phyloP scores from a whole-genome alignment of 176 grass and related monocot species.

The Carex kokanica region DNA sequence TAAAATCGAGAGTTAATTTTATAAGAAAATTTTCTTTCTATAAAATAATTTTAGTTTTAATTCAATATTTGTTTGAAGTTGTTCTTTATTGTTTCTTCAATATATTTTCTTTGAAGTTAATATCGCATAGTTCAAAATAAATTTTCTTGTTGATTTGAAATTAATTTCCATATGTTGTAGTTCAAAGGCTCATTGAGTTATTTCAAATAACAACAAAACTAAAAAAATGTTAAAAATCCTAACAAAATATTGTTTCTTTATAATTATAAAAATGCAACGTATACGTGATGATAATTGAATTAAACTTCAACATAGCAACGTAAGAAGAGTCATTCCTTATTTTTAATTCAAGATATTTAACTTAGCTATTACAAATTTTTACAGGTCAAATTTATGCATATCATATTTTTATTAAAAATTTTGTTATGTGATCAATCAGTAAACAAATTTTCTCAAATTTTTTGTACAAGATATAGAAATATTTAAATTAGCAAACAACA shows the following conservation, averaged over 20 bases:
- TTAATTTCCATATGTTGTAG: not conserved
- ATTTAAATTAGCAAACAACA: not conserved
- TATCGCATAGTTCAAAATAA: not conserved
- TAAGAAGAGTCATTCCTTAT: not conserved
- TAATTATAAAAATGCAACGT: not conserved
- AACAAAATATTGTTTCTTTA: not conserved
- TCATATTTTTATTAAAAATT: not conserved
- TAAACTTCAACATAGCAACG: not conserved
- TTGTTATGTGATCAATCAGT: not conserved
- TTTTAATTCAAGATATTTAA: not conserved
- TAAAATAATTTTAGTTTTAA: not conserved
- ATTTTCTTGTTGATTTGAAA: not conserved
- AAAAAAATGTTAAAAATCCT: not conserved
- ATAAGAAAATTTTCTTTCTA: not conserved
- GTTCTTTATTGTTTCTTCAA: not conserved
- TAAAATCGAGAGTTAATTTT: not conserved
- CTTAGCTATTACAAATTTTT: not conserved
- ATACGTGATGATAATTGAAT: not conserved
- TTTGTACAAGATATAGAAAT: not conserved
- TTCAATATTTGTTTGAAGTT: not conserved
- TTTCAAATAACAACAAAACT: not conserved
- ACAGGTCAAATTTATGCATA: not conserved
- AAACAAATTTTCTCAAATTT: not conserved
- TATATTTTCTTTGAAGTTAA: not conserved
- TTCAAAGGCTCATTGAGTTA: not conserved